Evolutionary conservation across 2,329 filamentous ascomycete species (phyloP), one percentile per base, ranked within the genome.

Genomic region (Colletotrichum kahawae): DNA sequence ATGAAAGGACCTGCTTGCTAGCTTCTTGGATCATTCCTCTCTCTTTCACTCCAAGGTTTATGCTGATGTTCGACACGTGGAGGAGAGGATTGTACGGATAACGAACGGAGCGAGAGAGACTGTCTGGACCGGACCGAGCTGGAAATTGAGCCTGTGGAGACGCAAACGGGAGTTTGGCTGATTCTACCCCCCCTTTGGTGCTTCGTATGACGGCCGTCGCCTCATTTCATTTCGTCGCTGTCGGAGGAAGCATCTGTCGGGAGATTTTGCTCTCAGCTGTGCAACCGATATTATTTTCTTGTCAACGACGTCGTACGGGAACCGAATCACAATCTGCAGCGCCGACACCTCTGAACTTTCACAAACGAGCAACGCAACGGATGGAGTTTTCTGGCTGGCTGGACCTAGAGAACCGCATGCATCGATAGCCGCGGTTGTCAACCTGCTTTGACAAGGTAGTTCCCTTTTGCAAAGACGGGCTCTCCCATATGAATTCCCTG

Each of bases 401-500:
- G 66, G 63, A 48, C 67, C 51, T 34, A 34, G 66, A 69, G 54
- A 64, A 71, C 68, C 72, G 74, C 48, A 74, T 75, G 71, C 71
- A 71, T 76, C 67, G 64, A 75, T 76, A 76, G 63, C 71, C 63
- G 56, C 36, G 67, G 63, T 67, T 59, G 56, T 69, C 65, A 48
- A 62, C 64, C 48, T 65, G 57, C 64, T 56, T 64, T 64, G 72
- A 77, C 75, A 69, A 77, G 75, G 75, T 77, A 77, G 54, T 71
- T 68, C 75, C 70, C 73, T 69, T 66, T 48, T 54, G 57, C 33
- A 29, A 36, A 27, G 24, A 48, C 71, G 56, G 38, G 51, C 38
- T 72, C 65, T 60, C 29, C 51, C 71, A 38, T 43, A 67, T 68
- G 68, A 71, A 36, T 29, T 34, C 59, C 60, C 65, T 59, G 29